Evolutionary conservation across 2,329 filamentous ascomycete genomes (phyloP).

Genomic region (Penicillium sumatraense): DNA sequence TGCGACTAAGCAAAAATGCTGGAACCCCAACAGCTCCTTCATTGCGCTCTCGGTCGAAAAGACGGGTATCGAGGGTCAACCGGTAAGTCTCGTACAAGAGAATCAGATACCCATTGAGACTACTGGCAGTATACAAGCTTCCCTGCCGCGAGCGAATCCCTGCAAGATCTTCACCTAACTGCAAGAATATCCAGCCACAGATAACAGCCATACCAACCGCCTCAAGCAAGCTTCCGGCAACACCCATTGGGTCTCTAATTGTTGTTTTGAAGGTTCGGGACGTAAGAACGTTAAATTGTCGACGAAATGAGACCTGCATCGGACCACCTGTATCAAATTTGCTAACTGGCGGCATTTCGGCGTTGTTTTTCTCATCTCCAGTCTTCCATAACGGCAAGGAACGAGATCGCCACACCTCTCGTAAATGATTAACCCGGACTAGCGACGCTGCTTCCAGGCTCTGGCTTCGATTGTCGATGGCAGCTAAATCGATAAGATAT

Average conservation of each 20-base stretch:
- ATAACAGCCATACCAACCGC: constrained; percentile 73
- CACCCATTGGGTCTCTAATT: constrained; percentile 76
- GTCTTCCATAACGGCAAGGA: background rate
- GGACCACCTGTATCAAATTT: constrained; percentile 8
- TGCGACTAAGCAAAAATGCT: constrained; percentile 71
- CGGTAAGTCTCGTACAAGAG: constrained; percentile 77
- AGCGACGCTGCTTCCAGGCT: constrained; percentile 67
- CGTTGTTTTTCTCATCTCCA: constrained; percentile 9
- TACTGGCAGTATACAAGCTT: constrained; percentile 72
- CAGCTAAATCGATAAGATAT: constrained; percentile 74
- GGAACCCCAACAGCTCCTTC: constrained; percentile 73
- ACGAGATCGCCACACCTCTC: constrained; percentile 59
- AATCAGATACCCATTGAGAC: constrained; percentile 76
- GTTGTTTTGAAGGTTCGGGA: constrained; percentile 72
- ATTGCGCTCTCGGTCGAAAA: constrained; percentile 75
- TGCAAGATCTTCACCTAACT: constrained; percentile 66
- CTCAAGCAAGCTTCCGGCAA: constrained; percentile 71
- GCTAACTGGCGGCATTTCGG: background rate
- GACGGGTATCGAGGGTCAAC: constrained; percentile 72
- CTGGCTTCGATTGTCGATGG: constrained; percentile 71
- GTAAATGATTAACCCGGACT: constrained; percentile 65
- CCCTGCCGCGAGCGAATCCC: constrained; percentile 76
- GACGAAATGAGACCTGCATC: constrained; percentile 61
- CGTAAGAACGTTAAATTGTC: constrained; percentile 70
- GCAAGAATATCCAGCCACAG: constrained; percentile 73